phyloP scores from a whole-genome alignment of 371 early-diverging fungal species.

The Mucor lusitanicus region DNA sequence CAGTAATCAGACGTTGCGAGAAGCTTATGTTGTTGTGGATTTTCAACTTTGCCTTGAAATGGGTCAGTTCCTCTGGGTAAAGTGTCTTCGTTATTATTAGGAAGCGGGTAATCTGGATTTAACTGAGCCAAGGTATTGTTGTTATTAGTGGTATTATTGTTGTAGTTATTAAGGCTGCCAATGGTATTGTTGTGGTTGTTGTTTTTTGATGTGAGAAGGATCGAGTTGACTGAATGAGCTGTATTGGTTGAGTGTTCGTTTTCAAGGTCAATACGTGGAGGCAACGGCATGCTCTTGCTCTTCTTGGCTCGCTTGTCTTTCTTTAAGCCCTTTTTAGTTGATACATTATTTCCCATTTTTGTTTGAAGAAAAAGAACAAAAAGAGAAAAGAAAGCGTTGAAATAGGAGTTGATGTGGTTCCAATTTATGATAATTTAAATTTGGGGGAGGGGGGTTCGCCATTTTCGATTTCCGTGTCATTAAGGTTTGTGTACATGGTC shows the following conservation, averaged over 20 bases:
- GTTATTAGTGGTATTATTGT: conserved; percentile 2
- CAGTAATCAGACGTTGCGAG: conserved; percentile 40
- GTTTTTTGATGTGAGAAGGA: conserved; percentile 39
- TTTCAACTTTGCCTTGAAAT: conserved; percentile 33
- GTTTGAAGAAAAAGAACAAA: neutral
- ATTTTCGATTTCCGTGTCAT: neutral
- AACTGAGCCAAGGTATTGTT: conserved; percentile 36
- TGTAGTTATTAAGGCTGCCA: neutral
- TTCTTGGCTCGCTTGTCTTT: conserved; percentile 18
- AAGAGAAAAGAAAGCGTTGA: conserved; percentile 4
- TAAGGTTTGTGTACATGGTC: neutral
- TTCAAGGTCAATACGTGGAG: conserved; percentile 31
- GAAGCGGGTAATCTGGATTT: conserved; percentile 50
- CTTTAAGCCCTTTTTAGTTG: conserved; percentile 18
- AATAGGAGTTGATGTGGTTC: neutral
- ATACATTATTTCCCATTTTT: conserved; percentile 30
- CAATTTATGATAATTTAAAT: neutral
- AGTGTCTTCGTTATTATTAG: conserved; percentile 10
- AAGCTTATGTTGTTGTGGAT: conserved; percentile 42
- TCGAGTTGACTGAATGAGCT: conserved; percentile 50
- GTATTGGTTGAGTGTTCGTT: conserved; percentile 52
- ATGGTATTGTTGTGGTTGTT: conserved; percentile 13
- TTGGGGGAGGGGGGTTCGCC: neutral
- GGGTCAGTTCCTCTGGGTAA: conserved; percentile 18
- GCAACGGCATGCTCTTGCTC: conserved; percentile 22